These are phyloP conservation scores for Rhododendron simsii DNA, from an alignment of 148 eudicot genomes.

Conservation along the genomic window DNA sequence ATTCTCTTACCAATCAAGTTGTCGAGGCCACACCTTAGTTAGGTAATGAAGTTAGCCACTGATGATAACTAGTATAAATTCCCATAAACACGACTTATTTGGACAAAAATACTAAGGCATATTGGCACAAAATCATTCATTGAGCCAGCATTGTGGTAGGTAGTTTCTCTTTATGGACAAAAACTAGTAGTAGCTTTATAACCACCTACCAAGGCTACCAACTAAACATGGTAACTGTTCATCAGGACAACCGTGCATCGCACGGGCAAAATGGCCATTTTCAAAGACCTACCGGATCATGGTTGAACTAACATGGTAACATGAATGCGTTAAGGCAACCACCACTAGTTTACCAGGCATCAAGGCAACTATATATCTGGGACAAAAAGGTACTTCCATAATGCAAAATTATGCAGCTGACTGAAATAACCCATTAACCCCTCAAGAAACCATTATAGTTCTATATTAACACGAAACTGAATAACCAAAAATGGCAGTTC, in stretches of 20 bases:
- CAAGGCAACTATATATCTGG: neutral
- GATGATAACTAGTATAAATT: neutral
- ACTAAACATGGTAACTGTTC: neutral
- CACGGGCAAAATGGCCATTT: neutral
- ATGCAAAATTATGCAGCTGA: neutral
- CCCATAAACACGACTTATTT: neutral
- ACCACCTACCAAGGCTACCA: neutral
- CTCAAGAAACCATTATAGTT: neutral
- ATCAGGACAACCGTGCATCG: neutral
- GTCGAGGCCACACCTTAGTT: neutral
- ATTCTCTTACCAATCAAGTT: neutral
- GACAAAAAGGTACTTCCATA: neutral
- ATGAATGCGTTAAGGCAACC: neutral
- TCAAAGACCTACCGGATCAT: neutral
- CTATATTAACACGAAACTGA: neutral
- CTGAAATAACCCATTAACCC: neutral
- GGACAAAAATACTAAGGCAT: neutral
- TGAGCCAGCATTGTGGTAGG: neutral
- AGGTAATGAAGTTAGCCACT: neutral
- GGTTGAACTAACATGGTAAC: neutral
- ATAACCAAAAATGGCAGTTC: neutral
- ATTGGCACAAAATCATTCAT: neutral
- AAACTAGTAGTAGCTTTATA: neutral
- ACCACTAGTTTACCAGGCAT: neutral
- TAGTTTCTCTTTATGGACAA: neutral